Base-by-base conservation (phyloP, 768 basidiomycete genomes). In the Hydnum rufescens region DNA sequence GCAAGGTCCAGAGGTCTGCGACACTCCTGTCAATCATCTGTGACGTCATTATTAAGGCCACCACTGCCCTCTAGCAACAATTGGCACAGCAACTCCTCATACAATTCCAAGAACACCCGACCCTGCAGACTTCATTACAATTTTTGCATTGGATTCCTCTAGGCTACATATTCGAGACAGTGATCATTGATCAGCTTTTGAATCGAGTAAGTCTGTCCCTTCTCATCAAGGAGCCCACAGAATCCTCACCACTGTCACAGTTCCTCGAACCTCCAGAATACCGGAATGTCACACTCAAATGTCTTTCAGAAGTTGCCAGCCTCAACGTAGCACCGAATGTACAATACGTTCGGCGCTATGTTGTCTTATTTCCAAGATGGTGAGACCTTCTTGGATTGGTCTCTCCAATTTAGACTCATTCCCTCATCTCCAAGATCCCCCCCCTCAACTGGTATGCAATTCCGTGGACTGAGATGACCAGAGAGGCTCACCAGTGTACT, bases 131-230 rank as follows among this genome's bases (percentile, higher is more conserved):
- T 0, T 71, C 97, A 16, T 71, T 97, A 56, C 74, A 89, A 51
- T 99, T 99, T 74, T 68, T 99, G 60, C 96, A 96, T 65, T 97
- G 95, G 95, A 99, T 99, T 61, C 95, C 95, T 48, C 70, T 99
- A 49, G 95, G 93, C 22, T 99, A 93, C 64, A 96, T 99, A 59
- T 99, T 97, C 61, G 95, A 97, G 68, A 97, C 95, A 1, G 86
- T 82, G 32, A 82, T 99, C 59, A 96, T 97, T 56, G 95, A 99
- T 65, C 74, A 87, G 52, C 73, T 99, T 18, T 74, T 97, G 31
- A 82, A 79, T 62, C 77, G 93, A 59, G 92, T 95, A 67, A 66
- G 84, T 74, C 52, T 32, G 28, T 23, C 58, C 48, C 46, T 50
- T 22, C 36, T 43, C 54, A 58, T 42, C 56, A 51, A 25, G 19